phyloP scores from a whole-genome alignment of 2,329 filamentous ascomycete genomes.

The Apiospora marii region DNA sequence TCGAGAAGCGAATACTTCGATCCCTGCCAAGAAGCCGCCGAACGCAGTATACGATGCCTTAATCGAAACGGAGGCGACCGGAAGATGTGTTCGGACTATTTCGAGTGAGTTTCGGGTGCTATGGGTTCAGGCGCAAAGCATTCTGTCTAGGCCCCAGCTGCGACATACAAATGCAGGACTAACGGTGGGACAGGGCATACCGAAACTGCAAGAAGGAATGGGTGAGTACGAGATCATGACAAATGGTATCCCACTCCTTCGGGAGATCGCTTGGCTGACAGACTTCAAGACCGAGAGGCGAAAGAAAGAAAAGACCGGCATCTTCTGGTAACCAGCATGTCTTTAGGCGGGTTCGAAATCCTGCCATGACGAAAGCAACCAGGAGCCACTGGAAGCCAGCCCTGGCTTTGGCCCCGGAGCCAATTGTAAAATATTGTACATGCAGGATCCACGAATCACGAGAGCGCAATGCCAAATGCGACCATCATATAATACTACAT shows the following conservation, averaged over 20 bases:
- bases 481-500: background rate
- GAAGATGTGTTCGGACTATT: conserved; percentile 93
- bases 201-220: conserved; percentile 94
- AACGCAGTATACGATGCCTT: conserved; percentile 85
- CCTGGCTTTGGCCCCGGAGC: background rate
- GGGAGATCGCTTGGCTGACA: conserved; percentile 7
- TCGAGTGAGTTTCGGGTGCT: conserved; percentile 72
- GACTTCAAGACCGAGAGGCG: conserved; percentile 42
- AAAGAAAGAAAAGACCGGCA: conserved; percentile 40
- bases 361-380: background rate
- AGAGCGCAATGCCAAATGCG: background rate
- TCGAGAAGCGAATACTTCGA: conserved; percentile 89
- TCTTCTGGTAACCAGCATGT: conserved; percentile 30
- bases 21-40: conserved; percentile 92
- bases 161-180: conserved; percentile 24
- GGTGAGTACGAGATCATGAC: conserved; percentile 61
- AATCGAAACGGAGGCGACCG: conserved; percentile 87
- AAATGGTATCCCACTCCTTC: background rate
- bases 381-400: background rate
- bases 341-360: background rate
- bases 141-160: background rate
- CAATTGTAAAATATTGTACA: conserved; percentile 10
- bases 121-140: conserved; percentile 11
- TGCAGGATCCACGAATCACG: background rate
- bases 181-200: conserved; percentile 71